Evolutionary conservation across 2,329 filamentous ascomycete genomes (phyloP), one percentile per base, ranked within the genome.

Genomic region (Aspergillus fumigatus): DNA sequence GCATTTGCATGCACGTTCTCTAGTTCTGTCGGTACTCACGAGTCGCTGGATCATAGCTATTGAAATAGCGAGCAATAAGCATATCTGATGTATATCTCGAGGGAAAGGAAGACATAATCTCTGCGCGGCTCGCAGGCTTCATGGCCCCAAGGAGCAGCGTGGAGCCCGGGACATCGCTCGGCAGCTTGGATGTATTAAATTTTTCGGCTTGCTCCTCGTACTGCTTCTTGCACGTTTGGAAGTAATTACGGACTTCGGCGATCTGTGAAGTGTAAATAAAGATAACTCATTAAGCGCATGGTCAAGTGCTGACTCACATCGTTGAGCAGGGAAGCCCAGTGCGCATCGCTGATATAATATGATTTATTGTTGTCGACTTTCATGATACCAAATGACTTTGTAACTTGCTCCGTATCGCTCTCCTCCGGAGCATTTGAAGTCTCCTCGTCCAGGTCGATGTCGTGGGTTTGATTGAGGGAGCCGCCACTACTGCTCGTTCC

Each of bases 191-290:
- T 48, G 84, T 84, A 70, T 87, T 83, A 52, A 96, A 86, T 65
- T 86, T 88, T 65, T 89, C 86, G 64, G 90, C 86, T 65, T 92
- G 92, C 57, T 86, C 87, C 69, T 95, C 90, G 58, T 93, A 82
- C 62, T 97, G 92, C 69, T 94, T 92, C 72, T 94, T 95, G 75
- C 97, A 91, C 38, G 82, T 85, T 19, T 78, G 76, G 67, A 96
- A 97, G 75, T 94, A 97, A 64, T 88, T 92, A 70, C 93, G 96
- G 26, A 99, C 93, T 77, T 99, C 94, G 9, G 90, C 82, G 61
- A 99, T 94, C 82, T 88, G 54, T 27, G 38, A 5, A 8, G 6
- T 50, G 19, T 62, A 59, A 63, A 29, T 51, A 47, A 6, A 50
- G 40, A 47, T 25, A 60, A 48, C 51, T 23, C 9, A 47, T 56